phyloP scores from a whole-genome alignment of 2,329 filamentous ascomycete genomes.

The Phialocephala subalpina region DNA sequence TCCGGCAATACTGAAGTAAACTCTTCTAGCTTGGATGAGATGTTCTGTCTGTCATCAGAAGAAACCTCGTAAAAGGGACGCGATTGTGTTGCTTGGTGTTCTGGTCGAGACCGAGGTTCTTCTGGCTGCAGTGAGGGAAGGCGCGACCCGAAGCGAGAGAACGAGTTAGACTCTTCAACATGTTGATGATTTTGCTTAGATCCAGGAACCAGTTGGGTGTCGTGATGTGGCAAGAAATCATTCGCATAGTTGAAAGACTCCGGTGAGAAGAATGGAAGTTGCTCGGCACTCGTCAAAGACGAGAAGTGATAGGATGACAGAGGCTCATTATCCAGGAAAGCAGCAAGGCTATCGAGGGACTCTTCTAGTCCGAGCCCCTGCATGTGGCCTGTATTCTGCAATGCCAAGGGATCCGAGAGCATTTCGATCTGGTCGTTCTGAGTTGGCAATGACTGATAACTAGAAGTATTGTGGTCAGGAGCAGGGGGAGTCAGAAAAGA shows the following conservation, averaged over 20 bases:
- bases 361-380: slow-evolving; percentile 20
- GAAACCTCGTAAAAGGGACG: slow-evolving; percentile 53
- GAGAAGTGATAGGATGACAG: slow-evolving; percentile 62
- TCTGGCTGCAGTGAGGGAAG: slow-evolving; percentile 28
- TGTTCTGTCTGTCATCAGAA: slow-evolving; percentile 55
- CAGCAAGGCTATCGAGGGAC: slow-evolving; percentile 58
- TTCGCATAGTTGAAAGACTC: slow-evolving; percentile 50
- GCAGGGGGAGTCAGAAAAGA: slow-evolving; percentile 1
- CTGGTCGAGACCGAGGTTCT: slow-evolving; percentile 11
- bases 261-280: slow-evolving; percentile 49
- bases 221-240: slow-evolving; percentile 40
- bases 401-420: not conserved
- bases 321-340: slow-evolving; percentile 63
- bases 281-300: slow-evolving; percentile 56
- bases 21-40: slow-evolving; percentile 58
- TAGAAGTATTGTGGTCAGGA: not conserved
- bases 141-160: slow-evolving; percentile 27
- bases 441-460: not conserved
- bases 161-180: slow-evolving; percentile 18
- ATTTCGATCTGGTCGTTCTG: slow-evolving; percentile 10
- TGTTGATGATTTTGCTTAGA: slow-evolving; percentile 12
- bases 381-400: slow-evolving; percentile 3
- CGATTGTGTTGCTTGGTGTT: not conserved
- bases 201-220: not conserved
- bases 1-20: slow-evolving; percentile 66